Conservation (phyloP, 108 stramenopile species). For the Schizochytrium sp. region DNA sequence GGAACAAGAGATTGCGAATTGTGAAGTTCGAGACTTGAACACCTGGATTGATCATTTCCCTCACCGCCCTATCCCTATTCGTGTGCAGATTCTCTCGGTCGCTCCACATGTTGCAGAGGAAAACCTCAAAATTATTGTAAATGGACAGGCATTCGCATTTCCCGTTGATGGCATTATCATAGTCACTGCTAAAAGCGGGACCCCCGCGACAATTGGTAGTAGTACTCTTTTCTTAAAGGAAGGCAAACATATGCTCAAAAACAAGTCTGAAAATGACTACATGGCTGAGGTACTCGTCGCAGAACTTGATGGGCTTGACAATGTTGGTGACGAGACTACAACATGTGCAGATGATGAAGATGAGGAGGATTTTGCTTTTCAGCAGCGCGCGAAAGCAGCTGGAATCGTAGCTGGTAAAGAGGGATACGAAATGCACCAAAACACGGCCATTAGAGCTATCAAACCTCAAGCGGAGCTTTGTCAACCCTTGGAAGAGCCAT, state of each 20-base stretch:
- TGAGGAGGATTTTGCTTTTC: constrained; percentile 49
- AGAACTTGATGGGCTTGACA: not conserved
- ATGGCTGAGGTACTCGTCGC: constrained; percentile 2
- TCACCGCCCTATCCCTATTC: not conserved
- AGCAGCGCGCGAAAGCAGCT: not conserved
- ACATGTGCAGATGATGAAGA: not conserved
- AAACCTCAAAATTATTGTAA: constrained; percentile 2
- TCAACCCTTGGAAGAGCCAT: not conserved
- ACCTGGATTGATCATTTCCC: not conserved
- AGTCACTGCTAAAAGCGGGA: not conserved
- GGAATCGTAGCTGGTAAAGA: not conserved
- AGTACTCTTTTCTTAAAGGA: no score
- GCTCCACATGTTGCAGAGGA: constrained; percentile 33
- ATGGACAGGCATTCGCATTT: not conserved
- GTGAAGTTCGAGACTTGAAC: not conserved
- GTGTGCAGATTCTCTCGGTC: not conserved
- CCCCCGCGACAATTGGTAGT: not conserved
- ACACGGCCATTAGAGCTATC: no score
- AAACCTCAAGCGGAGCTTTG: no score
- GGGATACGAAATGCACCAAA: no score
- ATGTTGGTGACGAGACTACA: not conserved
- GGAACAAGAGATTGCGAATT: not conserved
- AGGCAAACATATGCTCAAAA: not conserved
- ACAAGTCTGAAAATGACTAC: not conserved
- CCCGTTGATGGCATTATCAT: not conserved